Conservation (phyloP, 2,329 filamentous ascomycete species). For the Colletotrichum karsti region DNA sequence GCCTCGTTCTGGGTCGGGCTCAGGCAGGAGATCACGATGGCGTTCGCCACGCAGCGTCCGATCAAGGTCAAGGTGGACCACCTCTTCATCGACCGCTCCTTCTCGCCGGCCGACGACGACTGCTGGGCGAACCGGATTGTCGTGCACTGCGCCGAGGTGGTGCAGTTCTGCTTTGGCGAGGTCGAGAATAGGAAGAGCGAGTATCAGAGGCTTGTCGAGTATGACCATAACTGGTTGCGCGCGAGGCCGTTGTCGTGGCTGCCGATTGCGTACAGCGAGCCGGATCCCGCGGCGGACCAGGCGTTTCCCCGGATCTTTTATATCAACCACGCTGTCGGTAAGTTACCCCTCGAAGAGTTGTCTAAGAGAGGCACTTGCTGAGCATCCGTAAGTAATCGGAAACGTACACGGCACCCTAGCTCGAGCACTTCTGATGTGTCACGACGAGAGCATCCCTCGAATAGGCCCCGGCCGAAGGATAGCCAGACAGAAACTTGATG, state of each 20-base stretch:
- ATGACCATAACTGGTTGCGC: conserved; percentile 55
- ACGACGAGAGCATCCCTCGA: conserved; percentile 61
- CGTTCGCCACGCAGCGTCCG: conserved; percentile 55
- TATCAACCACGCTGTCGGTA: conserved; percentile 62
- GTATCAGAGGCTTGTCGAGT: conserved; percentile 55
- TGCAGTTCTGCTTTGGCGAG: conserved; percentile 68
- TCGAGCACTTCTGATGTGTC: conserved; percentile 63
- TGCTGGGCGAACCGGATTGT: conserved; percentile 70
- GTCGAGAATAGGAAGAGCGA: conserved; percentile 36
- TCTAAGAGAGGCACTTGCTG: not conserved
- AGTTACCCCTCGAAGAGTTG: not conserved
- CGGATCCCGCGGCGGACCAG: conserved; percentile 38
- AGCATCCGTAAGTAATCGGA: conserved; percentile 55
- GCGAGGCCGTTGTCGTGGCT: conserved; percentile 59
- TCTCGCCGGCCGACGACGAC: conserved; percentile 54
- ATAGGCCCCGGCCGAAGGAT: conserved; percentile 49
- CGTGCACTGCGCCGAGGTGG: conserved; percentile 68
- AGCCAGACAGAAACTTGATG: conserved; percentile 45
- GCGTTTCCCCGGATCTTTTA: conserved; percentile 68
- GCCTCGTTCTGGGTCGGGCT: conserved; percentile 67
- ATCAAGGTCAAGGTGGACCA: conserved; percentile 58
- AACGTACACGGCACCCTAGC: conserved; percentile 68
- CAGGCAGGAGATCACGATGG: conserved; percentile 67
- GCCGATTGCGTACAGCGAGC: conserved; percentile 58
- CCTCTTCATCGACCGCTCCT: conserved; percentile 58